Percentiles rank a stretch among this genome's conserved stretches.
Conservation (phyloP, 495 filamentous ascomycete genomes). For the Bacidia gigantensis region DNA sequence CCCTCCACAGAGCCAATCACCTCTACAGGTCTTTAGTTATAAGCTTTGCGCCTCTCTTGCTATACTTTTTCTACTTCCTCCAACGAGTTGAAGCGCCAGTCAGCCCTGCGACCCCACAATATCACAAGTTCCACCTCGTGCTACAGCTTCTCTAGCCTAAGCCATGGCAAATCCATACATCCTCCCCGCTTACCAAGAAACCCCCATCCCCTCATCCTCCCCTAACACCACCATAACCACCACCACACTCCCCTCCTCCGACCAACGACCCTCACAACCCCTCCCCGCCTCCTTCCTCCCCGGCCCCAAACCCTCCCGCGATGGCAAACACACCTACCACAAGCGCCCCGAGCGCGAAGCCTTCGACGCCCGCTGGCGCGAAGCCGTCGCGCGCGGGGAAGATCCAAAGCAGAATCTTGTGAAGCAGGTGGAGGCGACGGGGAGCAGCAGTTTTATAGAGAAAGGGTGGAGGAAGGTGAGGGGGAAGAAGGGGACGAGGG, state of each 20-base stretch:
- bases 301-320: background rate
- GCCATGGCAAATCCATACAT: too few species aligned
- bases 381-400: slow-evolving; percentile 8
- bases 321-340: slow-evolving; percentile 1
- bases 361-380: slow-evolving; percentile 1
- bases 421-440: slow-evolving; percentile 3
- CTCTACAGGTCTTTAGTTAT: too few species aligned
- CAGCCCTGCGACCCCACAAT: too few species aligned
- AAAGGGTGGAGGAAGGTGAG: slow-evolving; percentile 8
- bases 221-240: background rate
- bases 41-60: too few species aligned
- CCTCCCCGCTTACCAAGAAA: too few species aligned
- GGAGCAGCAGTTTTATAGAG: slow-evolving; percentile 6
- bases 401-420: slow-evolving; percentile 5
- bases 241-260: background rate
- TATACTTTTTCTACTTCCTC: too few species aligned
- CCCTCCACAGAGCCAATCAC: too few species aligned
- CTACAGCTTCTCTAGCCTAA: too few species aligned
- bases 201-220: background rate
- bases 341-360: background rate
- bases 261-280: background rate
- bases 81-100: too few species aligned
- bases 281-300: background rate
- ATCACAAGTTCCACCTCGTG: too few species aligned
- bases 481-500: slow-evolving; percentile 10